These are phyloP conservation scores for Dillenia suffruticosa DNA, from an alignment of 164 flowering plant genomes.

Conservation along the genomic window DNA sequence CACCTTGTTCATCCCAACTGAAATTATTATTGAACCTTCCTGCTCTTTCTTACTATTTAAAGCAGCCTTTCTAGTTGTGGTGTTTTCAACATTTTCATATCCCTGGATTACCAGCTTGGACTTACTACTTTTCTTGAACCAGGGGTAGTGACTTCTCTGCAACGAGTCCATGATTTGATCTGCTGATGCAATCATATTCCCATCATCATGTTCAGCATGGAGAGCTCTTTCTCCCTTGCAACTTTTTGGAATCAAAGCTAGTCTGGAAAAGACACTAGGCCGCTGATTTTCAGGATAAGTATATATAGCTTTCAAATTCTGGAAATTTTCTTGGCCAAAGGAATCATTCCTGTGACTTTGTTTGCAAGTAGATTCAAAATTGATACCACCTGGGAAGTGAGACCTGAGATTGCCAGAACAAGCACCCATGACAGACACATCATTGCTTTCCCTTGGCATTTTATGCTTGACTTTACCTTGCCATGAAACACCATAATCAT, in stretches of 20 bases:
- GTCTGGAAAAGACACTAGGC: slow-evolving; percentile 44
- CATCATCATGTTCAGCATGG: not conserved
- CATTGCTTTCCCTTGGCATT: too few relatives aligned
- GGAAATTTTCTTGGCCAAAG: not conserved
- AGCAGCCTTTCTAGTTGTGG: slow-evolving; percentile 1
- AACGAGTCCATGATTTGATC: slow-evolving; percentile 33
- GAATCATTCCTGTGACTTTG: too few relatives aligned
- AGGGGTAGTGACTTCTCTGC: slow-evolving; percentile 7
- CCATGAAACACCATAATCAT: too few relatives aligned
- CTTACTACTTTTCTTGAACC: slow-evolving; percentile 12
- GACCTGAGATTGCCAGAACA: not conserved
- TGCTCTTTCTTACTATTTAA: slow-evolving; percentile 6
- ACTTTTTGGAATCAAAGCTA: slow-evolving; percentile 12
- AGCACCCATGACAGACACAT: too few relatives aligned
- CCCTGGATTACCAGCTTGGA: not conserved
- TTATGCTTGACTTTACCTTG: too few relatives aligned
- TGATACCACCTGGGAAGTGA: not conserved
- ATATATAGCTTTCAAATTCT: not conserved
- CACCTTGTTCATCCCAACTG: too few relatives aligned
- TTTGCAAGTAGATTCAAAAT: not conserved
- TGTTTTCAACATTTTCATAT: not conserved
- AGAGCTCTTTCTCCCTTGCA: slow-evolving; percentile 5
- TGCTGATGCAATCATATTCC: slow-evolving; percentile 17
- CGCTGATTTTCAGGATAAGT: slow-evolving; percentile 16
- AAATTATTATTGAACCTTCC: too few relatives aligned